A percentile compares a stretch with the other conserved stretches of the same genome.
Conservation (phyloP, 441 rosid genomes). For the Pelargonium myrrhifolium region DNA sequence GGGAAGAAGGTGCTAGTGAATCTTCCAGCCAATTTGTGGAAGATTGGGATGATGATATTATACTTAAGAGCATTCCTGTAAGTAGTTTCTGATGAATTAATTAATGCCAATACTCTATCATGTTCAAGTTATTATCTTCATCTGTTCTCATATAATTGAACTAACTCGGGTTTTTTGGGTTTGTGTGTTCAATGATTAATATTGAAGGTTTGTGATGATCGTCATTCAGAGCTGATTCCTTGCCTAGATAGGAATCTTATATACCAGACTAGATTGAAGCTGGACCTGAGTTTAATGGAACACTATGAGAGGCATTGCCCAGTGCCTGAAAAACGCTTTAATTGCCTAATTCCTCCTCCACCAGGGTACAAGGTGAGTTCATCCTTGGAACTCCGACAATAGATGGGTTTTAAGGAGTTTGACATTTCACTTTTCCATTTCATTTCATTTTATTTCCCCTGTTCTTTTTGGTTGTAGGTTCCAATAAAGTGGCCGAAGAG, state of each 20-base stretch:
- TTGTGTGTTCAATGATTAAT: neutral
- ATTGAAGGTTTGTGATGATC: conserved; percentile 84
- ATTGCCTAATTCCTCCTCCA: conserved; percentile 98
- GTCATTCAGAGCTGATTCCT: conserved; percentile 90
- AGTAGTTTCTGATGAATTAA: conserved; percentile 17
- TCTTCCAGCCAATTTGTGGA: conserved; percentile 39
- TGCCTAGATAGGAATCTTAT: conserved; percentile 88
- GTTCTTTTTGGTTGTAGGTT: conserved; percentile 32
- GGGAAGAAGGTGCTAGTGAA: conserved; percentile 60
- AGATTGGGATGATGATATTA: conserved; percentile 41
- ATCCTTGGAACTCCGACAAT: too few relatives aligned
- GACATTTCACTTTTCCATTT: too few relatives aligned
- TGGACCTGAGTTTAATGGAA: conserved; percentile 94
- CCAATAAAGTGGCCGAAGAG: conserved; percentile 98
- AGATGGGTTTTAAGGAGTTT: too few relatives aligned
- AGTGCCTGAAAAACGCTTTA: conserved; percentile 74
- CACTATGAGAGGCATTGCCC: conserved; percentile 99
- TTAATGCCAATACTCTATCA: conserved; percentile 8
- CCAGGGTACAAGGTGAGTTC: conserved; percentile 70
- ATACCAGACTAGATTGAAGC: conserved; percentile 90
- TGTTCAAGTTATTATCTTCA: too few relatives aligned
- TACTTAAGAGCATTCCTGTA: conserved; percentile 83
- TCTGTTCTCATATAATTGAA: neutral
- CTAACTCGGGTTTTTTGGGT: neutral
- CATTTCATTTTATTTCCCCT: too few relatives aligned